These are phyloP conservation scores for Backusella westeae DNA, from an alignment of 192 early-diverging fungal genomes.

Conservation along the genomic window DNA sequence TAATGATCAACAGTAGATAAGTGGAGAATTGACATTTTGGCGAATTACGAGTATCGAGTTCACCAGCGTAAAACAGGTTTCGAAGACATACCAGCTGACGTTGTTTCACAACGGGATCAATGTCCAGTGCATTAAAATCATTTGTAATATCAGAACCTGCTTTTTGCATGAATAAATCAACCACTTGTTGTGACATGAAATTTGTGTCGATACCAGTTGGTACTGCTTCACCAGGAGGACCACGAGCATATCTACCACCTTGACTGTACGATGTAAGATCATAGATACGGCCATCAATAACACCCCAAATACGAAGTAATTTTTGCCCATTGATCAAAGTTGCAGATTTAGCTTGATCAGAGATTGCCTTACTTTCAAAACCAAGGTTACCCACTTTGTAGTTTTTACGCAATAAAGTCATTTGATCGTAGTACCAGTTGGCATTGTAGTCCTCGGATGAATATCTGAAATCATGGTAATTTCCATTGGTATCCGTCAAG, in stretches of 20 bases:
- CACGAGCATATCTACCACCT: constrained; percentile 38
- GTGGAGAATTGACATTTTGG: constrained; percentile 62
- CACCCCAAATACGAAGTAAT: constrained; percentile 50
- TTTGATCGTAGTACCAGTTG: constrained; percentile 39
- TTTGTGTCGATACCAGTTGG: constrained; percentile 35
- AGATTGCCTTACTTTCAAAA: constrained; percentile 54
- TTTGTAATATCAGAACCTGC: constrained; percentile 52
- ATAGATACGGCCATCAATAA: constrained; percentile 62
- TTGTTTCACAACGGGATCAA: constrained; percentile 20
- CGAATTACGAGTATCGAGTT: constrained; percentile 61
- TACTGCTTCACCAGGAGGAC: constrained; percentile 24
- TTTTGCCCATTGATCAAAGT: constrained; percentile 72
- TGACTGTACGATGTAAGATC: constrained; percentile 63
- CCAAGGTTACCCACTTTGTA: constrained; percentile 63
- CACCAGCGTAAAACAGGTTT: constrained; percentile 63
- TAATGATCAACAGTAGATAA: constrained; percentile 62
- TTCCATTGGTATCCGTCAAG: constrained; percentile 29
- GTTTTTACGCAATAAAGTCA: constrained; percentile 45
- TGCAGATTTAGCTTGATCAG: constrained; percentile 44
- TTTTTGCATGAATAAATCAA: constrained; percentile 40
- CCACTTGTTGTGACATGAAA: constrained; percentile 39
- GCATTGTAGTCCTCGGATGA: constrained; percentile 11
- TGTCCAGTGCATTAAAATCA: constrained; percentile 27
- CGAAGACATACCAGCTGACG: constrained; percentile 57
- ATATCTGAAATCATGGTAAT: constrained; percentile 26